These are phyloP conservation scores for Theileria parva DNA, from an alignment of 169 alveolate species.

Conservation along the genomic window DNA sequence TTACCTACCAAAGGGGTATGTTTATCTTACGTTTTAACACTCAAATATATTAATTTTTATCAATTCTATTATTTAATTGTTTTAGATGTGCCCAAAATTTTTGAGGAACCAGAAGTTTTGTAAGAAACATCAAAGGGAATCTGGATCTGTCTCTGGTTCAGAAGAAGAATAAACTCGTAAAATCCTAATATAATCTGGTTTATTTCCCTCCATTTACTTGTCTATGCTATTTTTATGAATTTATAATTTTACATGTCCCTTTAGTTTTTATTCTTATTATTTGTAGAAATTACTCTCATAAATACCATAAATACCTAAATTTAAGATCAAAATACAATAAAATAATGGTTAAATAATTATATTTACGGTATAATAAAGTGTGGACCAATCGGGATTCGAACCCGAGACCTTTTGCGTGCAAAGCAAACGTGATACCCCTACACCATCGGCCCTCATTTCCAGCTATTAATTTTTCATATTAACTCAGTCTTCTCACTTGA, in stretches of 20 bases:
- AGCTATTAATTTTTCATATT: conserved; percentile 6
- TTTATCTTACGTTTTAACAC: not conserved
- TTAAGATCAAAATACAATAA: not conserved
- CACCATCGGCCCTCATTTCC: conserved; percentile 68
- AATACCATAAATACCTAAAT: not conserved
- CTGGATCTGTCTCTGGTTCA: conserved; percentile 10
- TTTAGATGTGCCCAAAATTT: conserved; percentile 83
- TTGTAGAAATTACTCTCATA: not conserved
- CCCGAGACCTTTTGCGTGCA: conserved; percentile 97
- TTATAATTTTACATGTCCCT: not conserved
- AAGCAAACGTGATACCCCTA: conserved; percentile 95
- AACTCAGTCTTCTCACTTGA: not conserved
- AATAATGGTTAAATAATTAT: not conserved
- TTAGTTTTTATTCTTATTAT: not conserved
- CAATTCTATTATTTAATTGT: not conserved
- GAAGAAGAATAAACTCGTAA: conserved; percentile 11
- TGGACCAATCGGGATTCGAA: conserved; percentile 86
- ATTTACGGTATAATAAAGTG: not conserved
- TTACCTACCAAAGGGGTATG: conserved; percentile 83
- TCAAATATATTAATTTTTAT: not conserved
- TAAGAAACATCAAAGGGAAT: conserved; percentile 76
- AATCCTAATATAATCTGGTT: not conserved
- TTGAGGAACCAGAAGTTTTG: conserved; percentile 82
- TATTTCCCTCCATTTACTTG: conserved; percentile 3
- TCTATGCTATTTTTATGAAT: not conserved